Percentiles rank a stretch among this genome's conserved stretches.
These are phyloP conservation scores for Camptophora hylomeconis DNA, from an alignment of 2,329 filamentous ascomycete species.

Conservation along the genomic window DNA sequence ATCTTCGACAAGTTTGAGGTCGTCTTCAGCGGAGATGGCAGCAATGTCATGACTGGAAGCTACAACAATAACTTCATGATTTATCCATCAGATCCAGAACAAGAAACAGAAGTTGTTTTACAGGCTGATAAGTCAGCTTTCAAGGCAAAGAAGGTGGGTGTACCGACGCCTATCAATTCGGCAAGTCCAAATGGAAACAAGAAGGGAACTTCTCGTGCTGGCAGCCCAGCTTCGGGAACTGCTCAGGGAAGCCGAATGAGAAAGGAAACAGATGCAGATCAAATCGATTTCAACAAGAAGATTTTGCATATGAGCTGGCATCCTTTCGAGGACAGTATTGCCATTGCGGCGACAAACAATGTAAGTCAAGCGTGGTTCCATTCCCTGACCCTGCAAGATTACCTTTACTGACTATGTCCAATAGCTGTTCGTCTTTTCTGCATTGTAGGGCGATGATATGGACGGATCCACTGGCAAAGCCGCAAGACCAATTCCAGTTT, in stretches of 20 bases:
- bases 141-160: slow-evolving; percentile 98
- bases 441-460: slow-evolving; percentile 38
- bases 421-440: slow-evolving; percentile 67
- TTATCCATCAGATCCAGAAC: slow-evolving; percentile 88
- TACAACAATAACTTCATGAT: slow-evolving; percentile 99
- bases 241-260: slow-evolving; percentile 88
- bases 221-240: slow-evolving; percentile 61
- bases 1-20: slow-evolving; percentile 99
- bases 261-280: slow-evolving; percentile 97
- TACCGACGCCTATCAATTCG: slow-evolving; percentile 91
- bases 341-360: slow-evolving; percentile 98
- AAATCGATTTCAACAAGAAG: slow-evolving; percentile 99
- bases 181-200: slow-evolving; percentile 60
- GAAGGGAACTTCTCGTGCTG: slow-evolving; percentile 78
- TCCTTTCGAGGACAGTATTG: slow-evolving; percentile 98
- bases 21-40: slow-evolving; percentile 92
- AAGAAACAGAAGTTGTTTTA: slow-evolving; percentile 92
- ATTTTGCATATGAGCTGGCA: slow-evolving; percentile 99
- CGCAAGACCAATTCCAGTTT: too few relatives aligned
- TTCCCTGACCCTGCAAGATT: background rate
- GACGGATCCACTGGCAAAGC: too few relatives aligned
- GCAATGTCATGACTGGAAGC: slow-evolving; percentile 98
- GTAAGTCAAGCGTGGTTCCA: slow-evolving; percentile 45
- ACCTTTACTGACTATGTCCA: slow-evolving; percentile 2
- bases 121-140: slow-evolving; percentile 98